These are phyloP conservation scores for Eutrema japonicum DNA, from an alignment of 345 rosid species.

Conservation along the genomic window DNA sequence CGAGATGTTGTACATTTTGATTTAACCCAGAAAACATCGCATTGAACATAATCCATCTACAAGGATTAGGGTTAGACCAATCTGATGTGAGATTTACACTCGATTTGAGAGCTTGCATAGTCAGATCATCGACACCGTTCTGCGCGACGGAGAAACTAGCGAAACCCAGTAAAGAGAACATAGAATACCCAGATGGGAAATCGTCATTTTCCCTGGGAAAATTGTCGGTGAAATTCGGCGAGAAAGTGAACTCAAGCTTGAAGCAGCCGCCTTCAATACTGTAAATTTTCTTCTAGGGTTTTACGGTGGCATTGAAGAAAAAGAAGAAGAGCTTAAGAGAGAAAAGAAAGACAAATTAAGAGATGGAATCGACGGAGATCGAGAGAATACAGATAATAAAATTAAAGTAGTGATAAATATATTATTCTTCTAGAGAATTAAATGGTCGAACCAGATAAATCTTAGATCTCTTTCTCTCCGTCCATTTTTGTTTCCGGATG, in stretches of 20 bases:
- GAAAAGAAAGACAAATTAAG: constrained; percentile 32
- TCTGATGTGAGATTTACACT: constrained; percentile 47
- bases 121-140: constrained; percentile 28
- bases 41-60: constrained; percentile 58
- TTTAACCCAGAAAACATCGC: constrained; percentile 20
- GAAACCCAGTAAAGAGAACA: constrained; percentile 28
- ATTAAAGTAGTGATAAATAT: constrained; percentile 6
- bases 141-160: constrained; percentile 32
- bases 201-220: constrained; percentile 35
- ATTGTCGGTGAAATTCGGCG: constrained; percentile 3
- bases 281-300: constrained; percentile 28
- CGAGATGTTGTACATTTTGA: too few relatives aligned
- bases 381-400: constrained; percentile 1
- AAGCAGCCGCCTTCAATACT: neutral
- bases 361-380: constrained; percentile 43
- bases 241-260: constrained; percentile 8
- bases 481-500: neutral
- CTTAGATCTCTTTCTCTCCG: constrained; percentile 26
- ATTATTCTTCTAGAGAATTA: constrained; percentile 23
- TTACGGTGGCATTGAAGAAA: constrained; percentile 43
- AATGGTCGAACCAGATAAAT: constrained; percentile 26
- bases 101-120: constrained; percentile 45
- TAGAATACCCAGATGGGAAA: constrained; percentile 43
- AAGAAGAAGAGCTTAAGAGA: constrained; percentile 1
- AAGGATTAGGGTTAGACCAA: constrained; percentile 73